Conservation (phyloP, 331 rosid species). For the Rosa hybrid region DNA sequence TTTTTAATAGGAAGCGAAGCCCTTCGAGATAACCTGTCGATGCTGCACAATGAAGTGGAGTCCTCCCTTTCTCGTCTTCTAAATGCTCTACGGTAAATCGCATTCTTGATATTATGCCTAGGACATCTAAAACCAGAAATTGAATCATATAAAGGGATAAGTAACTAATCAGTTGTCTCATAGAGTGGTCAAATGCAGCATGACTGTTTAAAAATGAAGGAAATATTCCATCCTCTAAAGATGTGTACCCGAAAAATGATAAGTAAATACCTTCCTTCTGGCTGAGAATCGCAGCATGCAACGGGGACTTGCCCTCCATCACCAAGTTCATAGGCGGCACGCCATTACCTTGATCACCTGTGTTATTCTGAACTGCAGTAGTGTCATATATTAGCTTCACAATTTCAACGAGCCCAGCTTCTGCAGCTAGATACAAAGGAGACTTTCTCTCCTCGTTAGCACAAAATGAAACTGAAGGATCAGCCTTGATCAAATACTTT, state of each 20-base stretch:
- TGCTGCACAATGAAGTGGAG: constrained; percentile 29
- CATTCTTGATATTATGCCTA: not conserved
- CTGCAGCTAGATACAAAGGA: constrained; percentile 21
- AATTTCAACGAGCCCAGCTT: not conserved
- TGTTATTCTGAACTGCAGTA: not conserved
- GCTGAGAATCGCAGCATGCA: constrained; percentile 10
- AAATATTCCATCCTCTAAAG: not conserved
- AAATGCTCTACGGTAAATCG: not conserved
- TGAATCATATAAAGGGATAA: not conserved
- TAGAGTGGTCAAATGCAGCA: not conserved
- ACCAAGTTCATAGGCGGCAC: not conserved
- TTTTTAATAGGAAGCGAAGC: not conserved
- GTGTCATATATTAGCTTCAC: not conserved
- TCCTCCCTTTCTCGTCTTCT: not conserved
- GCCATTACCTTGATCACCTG: constrained; percentile 1
- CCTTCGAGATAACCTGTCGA: constrained; percentile 24
- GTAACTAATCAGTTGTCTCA: not conserved
- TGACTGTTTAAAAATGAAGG: not conserved
- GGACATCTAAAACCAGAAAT: not conserved
- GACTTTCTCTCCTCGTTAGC: constrained; percentile 3
- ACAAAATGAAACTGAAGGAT: not conserved
- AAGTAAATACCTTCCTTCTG: not conserved
- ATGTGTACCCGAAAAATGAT: not conserved
- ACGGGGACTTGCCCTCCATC: constrained; percentile 1
- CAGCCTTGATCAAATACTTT: not conserved